Percentiles rank a stretch among this genome's conserved stretches.
These are phyloP conservation scores for Tetraselmis striata DNA, from an alignment of 139 green algal genomes.

Conservation along the genomic window DNA sequence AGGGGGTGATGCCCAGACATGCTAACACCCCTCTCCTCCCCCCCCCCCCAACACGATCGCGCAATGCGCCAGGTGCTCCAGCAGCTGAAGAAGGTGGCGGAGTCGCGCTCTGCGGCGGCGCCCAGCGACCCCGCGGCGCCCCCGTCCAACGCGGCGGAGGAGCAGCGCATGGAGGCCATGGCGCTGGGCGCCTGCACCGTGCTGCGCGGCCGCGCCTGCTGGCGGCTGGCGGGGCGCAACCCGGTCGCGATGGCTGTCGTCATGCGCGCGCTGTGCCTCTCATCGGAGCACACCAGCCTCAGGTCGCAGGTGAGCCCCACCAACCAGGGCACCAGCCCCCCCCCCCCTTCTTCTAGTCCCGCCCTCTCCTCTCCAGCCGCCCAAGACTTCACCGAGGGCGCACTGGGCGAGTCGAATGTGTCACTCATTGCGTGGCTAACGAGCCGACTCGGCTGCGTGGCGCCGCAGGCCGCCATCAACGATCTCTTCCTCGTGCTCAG, in stretches of 20 bases:
- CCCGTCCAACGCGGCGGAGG: slow-evolving; percentile 24
- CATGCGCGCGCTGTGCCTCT: slow-evolving; percentile 32
- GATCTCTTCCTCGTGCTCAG: slow-evolving; percentile 25
- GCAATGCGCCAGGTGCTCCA: background rate
- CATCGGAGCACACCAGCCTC: slow-evolving; percentile 26
- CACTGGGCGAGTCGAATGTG: too few relatives aligned
- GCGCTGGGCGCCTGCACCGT: slow-evolving; percentile 20
- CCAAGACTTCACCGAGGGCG: too few relatives aligned
- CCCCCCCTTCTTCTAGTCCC: too few relatives aligned
- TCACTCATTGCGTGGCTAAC: too few relatives aligned
- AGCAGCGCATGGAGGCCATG: slow-evolving; percentile 21
- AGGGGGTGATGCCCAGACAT: too few relatives aligned
- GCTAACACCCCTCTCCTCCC: too few relatives aligned
- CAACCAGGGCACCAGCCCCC: too few relatives aligned
- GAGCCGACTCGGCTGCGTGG: too few relatives aligned
- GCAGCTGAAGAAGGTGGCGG: slow-evolving; percentile 17
- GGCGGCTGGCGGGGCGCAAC: slow-evolving; percentile 23
- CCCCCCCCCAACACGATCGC: too few relatives aligned
- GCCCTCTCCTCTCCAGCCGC: too few relatives aligned
- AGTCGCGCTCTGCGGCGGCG: background rate
- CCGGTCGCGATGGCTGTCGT: slow-evolving; percentile 19
- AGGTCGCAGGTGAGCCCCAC: slow-evolving; percentile 17
- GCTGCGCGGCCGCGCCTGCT: slow-evolving; percentile 22
- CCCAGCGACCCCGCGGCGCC: background rate
- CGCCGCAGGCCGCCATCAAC: slow-evolving; percentile 28